Conservation (phyloP, 352 stramenopile genomes). For the Phytophthora aleatoria region DNA sequence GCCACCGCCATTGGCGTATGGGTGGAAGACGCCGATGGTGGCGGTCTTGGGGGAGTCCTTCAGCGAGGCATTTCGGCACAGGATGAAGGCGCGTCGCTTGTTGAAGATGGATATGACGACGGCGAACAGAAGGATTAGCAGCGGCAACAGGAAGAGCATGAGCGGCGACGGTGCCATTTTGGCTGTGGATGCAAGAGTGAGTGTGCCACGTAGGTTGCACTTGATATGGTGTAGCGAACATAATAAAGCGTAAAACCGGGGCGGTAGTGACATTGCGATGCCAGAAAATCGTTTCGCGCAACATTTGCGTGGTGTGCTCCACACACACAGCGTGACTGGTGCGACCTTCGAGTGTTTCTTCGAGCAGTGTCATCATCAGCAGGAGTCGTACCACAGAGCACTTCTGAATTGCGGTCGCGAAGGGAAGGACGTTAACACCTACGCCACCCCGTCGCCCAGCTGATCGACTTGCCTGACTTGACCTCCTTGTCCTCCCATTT, state of each 20-base stretch:
- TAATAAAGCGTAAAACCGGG: not conserved
- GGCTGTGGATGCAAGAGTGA: not conserved
- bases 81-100: slow-evolving; percentile 48
- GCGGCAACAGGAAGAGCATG: slow-evolving; percentile 24
- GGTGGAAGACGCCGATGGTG: slow-evolving; percentile 94
- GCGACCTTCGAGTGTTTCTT: not conserved
- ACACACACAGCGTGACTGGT: not conserved
- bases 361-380: not conserved
- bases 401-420: slow-evolving; percentile 20
- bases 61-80: slow-evolving; percentile 27
- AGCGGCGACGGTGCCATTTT: slow-evolving; percentile 4
- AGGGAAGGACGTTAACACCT: slow-evolving; percentile 1
- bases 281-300: not conserved
- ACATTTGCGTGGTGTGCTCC: not conserved
- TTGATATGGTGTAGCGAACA: not conserved
- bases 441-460: not conserved
- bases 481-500: not conserved
- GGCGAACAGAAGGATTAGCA: slow-evolving; percentile 28
- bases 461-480: no score
- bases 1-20: slow-evolving; percentile 94
- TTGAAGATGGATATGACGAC: slow-evolving; percentile 40
- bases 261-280: not conserved
- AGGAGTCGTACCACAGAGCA: slow-evolving; percentile 3
- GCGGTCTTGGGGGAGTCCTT: slow-evolving; percentile 15
- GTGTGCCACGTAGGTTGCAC: not conserved